Evolutionary conservation across 1,284 basidiomycete genomes (phyloP).

Genomic region (Tilletia setariae): DNA sequence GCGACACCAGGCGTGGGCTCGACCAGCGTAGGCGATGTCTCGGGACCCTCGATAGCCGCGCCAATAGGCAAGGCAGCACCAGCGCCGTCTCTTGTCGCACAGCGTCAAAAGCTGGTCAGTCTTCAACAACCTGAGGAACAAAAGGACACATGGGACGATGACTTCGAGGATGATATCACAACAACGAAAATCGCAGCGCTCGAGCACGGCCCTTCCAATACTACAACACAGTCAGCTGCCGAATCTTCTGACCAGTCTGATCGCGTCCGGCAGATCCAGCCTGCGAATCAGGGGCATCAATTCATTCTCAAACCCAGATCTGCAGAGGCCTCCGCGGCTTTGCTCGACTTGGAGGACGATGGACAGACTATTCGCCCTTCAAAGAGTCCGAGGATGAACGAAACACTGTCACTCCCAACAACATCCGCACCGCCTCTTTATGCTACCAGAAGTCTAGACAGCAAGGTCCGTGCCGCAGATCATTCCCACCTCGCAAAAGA

Average conservation of each 20-base stretch:
- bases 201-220: slow-evolving; percentile 19
- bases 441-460: not conserved
- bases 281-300: no score
- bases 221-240: not conserved
- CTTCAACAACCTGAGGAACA: slow-evolving; percentile 62
- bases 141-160: slow-evolving; percentile 94
- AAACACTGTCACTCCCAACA: not conserved
- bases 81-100: slow-evolving; percentile 32
- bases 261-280: no score
- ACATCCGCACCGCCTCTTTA: slow-evolving; percentile 18
- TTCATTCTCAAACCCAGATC: no score
- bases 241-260: no score
- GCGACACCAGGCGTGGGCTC: not conserved
- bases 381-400: slow-evolving; percentile 22
- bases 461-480: not conserved
- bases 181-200: slow-evolving; percentile 75
- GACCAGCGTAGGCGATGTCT: slow-evolving; percentile 2
- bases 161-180: slow-evolving; percentile 90
- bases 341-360: slow-evolving; percentile 33
- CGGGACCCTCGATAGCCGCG: not conserved
- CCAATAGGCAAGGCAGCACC: slow-evolving; percentile 36
- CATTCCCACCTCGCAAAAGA: no score
- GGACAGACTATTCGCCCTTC: slow-evolving; percentile 57
- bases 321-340: no score
- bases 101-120: slow-evolving; percentile 45